Evolutionary conservation across 495 filamentous ascomycete genomes (phyloP).

Genomic region (Penicillium odoratum): DNA sequence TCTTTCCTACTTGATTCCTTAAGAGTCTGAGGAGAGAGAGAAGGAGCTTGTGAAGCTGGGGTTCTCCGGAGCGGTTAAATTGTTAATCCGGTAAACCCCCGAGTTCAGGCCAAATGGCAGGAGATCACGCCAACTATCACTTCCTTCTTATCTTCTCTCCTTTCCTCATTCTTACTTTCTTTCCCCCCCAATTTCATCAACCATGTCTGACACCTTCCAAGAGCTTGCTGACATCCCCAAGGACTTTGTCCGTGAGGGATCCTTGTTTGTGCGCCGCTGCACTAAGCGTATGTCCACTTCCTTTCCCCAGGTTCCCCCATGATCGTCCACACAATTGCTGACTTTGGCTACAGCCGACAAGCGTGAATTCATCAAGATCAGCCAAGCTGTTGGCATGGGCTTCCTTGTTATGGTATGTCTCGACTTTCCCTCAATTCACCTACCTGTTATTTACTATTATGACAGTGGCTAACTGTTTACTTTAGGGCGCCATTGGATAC

Average conservation of each 20-base stretch:
- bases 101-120: slow-evolving; percentile 8
- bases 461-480: not conserved
- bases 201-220: slow-evolving; percentile 75
- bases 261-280: slow-evolving; percentile 79
- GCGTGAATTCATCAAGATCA: slow-evolving; percentile 91
- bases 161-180: not conserved
- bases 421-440: not conserved
- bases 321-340: slow-evolving; percentile 11
- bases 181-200: slow-evolving; percentile 8
- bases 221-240: slow-evolving; percentile 78
- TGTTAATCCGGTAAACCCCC: slow-evolving; percentile 5
- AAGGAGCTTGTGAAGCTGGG: slow-evolving; percentile 9
- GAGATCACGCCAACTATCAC: slow-evolving; percentile 4
- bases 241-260: slow-evolving; percentile 80
- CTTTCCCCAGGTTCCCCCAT: slow-evolving; percentile 7
- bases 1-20: not conserved
- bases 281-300: slow-evolving; percentile 66
- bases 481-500: slow-evolving; percentile 69
- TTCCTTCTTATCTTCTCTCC: slow-evolving; percentile 4
- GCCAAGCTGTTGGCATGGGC: slow-evolving; percentile 90
- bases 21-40: not conserved
- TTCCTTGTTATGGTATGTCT: slow-evolving; percentile 78
- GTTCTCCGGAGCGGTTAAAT: not conserved
- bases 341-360: slow-evolving; percentile 60
- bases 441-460: not conserved